A percentile compares a stretch with the other conserved stretches of the same genome.
These are phyloP conservation scores for Boletus rex-veris DNA, from an alignment of 768 basidiomycete species.

Conservation along the genomic window DNA sequence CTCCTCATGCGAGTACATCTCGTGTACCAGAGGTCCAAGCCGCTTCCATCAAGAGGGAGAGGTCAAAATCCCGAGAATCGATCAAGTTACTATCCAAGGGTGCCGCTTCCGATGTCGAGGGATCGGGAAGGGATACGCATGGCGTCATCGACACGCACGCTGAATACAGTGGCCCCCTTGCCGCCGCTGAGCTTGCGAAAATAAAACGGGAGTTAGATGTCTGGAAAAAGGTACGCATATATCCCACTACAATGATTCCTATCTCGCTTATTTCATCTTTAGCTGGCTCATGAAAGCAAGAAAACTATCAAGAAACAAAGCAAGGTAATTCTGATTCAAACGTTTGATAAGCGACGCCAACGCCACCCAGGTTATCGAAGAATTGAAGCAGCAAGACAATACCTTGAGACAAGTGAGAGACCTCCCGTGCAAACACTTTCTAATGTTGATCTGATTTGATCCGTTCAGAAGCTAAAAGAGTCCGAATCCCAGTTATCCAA, in stretches of 20 bases:
- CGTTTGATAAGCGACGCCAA: constrained; percentile 1
- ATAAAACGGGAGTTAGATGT: constrained; percentile 56
- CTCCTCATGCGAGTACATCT: constrained; percentile 6
- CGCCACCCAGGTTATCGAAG: constrained; percentile 46
- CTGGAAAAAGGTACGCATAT: constrained; percentile 42
- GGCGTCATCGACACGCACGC: constrained; percentile 11
- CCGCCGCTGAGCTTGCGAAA: constrained; percentile 48
- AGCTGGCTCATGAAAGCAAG: constrained; percentile 44
- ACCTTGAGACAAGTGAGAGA: constrained; percentile 36
- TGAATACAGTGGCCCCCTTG: constrained; percentile 35
- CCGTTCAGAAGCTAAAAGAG: constrained; percentile 41
- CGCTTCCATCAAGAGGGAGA: constrained; percentile 25
- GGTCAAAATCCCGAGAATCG: constrained; percentile 37
- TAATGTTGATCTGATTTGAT: constrained; percentile 1
- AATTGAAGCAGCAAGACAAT: constrained; percentile 43
- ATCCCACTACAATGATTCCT: not conserved
- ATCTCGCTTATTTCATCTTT: constrained; percentile 2
- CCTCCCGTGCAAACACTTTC: not conserved
- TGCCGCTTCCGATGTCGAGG: constrained; percentile 26
- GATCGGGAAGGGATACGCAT: constrained; percentile 23
- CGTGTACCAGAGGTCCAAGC: constrained; percentile 5
- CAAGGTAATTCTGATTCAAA: constrained; percentile 41
- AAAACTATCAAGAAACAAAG: constrained; percentile 51
- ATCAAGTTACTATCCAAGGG: constrained; percentile 21
- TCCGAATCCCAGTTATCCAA: constrained; percentile 43